Evolutionary conservation across 2,329 filamentous ascomycete species (phyloP), one percentile per base, ranked within the genome.

Genomic region (Aspergillus thermomutatus): DNA sequence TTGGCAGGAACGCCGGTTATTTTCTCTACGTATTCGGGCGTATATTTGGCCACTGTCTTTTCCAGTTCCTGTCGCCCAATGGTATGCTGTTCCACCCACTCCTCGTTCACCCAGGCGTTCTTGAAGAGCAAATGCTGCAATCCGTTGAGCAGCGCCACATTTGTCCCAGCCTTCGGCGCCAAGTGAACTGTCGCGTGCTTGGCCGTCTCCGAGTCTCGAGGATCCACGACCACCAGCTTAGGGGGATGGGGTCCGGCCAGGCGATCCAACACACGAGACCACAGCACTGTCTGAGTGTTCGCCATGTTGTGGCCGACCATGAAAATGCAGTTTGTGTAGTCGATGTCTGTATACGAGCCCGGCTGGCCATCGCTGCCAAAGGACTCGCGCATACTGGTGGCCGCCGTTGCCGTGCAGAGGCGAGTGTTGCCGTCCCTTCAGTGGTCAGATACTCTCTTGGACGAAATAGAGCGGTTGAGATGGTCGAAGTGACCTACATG

Each of bases 371-470:
- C 73, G 3, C 63, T 68, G 4, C 73, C 73, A 53, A 75, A 75
- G 1, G 68, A 72, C 57, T 75, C 73, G 6, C 73, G 60, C 72
- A 76, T 74, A n/a, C 69, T 65, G 6, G 73, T 67, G 9, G 73
- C 72, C 3, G 73, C 72, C 5, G 73, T 75, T 23, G 72, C 72
- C 1, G 72, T 76, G 54, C 72, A 76, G 1, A 76, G 64, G 2
- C 73, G 66, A 4, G 74, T 76, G 56, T 76, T 76, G 3, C 74
- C 73, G 49, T 75, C 72, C 72, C 72, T 75, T 34, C 4, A 17
- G 28, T n/a, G 27, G 45, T 23, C 37, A 49, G 19, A 3, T 26
- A 21, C 11, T 21, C 1, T 14, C 10, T 52, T 19, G 56, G 34
- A n/a, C 40, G 6, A 23, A 14, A 19, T 2, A 5, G n/a, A 37